phyloP scores from a whole-genome alignment of 2,329 filamentous ascomycete species.

The Aspergillus persii region DNA sequence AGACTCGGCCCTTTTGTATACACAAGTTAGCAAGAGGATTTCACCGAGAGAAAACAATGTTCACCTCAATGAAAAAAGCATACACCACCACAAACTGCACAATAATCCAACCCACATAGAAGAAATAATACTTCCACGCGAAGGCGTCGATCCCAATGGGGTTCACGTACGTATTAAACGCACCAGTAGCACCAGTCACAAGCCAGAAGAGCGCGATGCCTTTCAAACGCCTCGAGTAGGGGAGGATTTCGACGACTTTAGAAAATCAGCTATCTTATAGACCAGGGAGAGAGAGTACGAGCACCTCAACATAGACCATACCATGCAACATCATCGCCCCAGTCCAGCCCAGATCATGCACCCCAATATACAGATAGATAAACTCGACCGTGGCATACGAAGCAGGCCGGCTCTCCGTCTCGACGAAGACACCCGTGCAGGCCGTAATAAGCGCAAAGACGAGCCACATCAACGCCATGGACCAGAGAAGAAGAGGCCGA shows the following conservation, averaged over 20 bases:
- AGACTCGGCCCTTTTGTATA: constrained; percentile 10
- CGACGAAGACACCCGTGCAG: background rate
- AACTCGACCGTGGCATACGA: background rate
- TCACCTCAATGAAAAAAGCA: constrained; percentile 34
- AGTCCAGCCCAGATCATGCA: constrained; percentile 3
- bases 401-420: background rate
- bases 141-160: constrained; percentile 14
- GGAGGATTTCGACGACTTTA: constrained; percentile 48
- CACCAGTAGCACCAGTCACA: constrained; percentile 38
- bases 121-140: constrained; percentile 30
- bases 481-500: constrained; percentile 42
- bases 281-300: constrained; percentile 24
- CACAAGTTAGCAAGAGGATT: background rate
- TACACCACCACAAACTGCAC: constrained; percentile 30
- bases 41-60: background rate
- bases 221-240: constrained; percentile 54
- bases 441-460: background rate
- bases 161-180: constrained; percentile 50
- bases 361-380: background rate
- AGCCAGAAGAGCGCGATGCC: constrained; percentile 48
- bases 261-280: background rate
- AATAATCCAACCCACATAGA: constrained; percentile 30
- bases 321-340: constrained; percentile 46
- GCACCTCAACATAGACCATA: constrained; percentile 34
- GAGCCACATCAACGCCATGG: constrained; percentile 16